These are phyloP conservation scores for Xylariaceae sp. DNA, from an alignment of 2,329 filamentous ascomycete species.

Conservation along the genomic window DNA sequence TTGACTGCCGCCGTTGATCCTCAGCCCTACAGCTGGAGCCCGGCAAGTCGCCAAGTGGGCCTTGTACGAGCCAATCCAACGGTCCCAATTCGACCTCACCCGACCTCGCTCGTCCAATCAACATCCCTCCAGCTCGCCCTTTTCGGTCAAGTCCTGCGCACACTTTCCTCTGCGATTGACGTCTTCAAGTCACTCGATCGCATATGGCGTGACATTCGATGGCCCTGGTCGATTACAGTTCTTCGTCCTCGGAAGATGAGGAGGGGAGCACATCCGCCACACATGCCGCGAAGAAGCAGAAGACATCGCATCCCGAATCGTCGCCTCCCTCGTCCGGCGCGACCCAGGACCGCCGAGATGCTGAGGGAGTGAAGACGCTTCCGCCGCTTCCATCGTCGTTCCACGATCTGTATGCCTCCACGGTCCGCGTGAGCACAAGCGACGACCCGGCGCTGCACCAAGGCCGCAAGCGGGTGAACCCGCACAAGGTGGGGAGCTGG, in stretches of 20 bases:
- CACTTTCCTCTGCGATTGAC: too few species aligned
- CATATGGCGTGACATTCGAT: slow-evolving; percentile 10
- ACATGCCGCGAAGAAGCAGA: slow-evolving; percentile 20
- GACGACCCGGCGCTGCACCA: slow-evolving; percentile 85
- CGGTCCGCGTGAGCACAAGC: slow-evolving; percentile 67
- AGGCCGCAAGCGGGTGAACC: slow-evolving; percentile 75
- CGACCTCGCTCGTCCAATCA: too few species aligned
- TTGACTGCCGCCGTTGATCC: too few species aligned
- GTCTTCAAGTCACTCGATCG: too few species aligned
- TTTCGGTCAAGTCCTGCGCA: not conserved
- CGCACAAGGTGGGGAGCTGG: slow-evolving; percentile 88
- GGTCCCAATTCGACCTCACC: too few species aligned
- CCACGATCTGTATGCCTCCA: slow-evolving; percentile 84
- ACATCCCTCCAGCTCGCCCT: not conserved
- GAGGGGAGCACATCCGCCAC: not conserved
- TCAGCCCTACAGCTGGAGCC: too few species aligned
- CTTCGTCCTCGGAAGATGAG: slow-evolving; percentile 17
- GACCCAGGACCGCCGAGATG: not conserved
- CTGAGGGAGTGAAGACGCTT: slow-evolving; percentile 1
- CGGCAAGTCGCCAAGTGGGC: too few species aligned
- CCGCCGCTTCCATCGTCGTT: slow-evolving; percentile 78
- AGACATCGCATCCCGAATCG: slow-evolving; percentile 13
- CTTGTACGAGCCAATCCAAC: too few species aligned
- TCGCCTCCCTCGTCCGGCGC: not conserved
- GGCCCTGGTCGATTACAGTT: slow-evolving; percentile 38